These are phyloP conservation scores for Pisolithus thermaeus DNA, from an alignment of 1,284 basidiomycete species.

Conservation along the genomic window DNA sequence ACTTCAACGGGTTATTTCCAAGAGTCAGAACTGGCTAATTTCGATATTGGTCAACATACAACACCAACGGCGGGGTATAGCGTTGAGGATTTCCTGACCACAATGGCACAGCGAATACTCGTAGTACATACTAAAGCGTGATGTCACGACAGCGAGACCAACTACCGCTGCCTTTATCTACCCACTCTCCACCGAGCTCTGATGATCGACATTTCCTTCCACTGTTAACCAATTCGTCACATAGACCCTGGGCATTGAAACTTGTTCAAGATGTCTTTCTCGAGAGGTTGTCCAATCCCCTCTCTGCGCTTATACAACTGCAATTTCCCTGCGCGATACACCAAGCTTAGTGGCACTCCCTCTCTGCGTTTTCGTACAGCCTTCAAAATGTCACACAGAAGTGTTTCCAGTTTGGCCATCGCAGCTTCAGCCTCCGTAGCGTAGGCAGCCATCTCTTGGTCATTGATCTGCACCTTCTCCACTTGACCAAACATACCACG, in stretches of 20 bases:
- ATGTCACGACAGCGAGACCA: no score
- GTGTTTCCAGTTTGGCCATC: conserved; percentile 21
- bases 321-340: conserved; percentile 15
- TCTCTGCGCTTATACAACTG: conserved; percentile 20
- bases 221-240: no score
- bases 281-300: conserved; percentile 17
- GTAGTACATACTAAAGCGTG: no score
- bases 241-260: conserved; percentile 6
- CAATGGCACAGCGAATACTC: no score
- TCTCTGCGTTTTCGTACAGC: conserved; percentile 22
- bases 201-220: no score
- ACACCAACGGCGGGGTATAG: no score
- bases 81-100: no score
- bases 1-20: no score
- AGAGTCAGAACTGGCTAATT: no score
- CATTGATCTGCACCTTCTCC: conserved; percentile 22
- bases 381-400: conserved; percentile 19
- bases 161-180: no score
- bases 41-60: no score
- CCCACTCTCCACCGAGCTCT: no score
- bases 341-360: conserved; percentile 24
- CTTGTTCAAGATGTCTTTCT: conserved; percentile 17
- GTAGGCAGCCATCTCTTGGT: conserved; percentile 20
- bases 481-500: conserved; percentile 28
- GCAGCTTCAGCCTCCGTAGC: conserved; percentile 16